Percentiles rank a stretch among this genome's conserved stretches.
These are phyloP conservation scores for Botrytis squamosa DNA, from an alignment of 2,329 filamentous ascomycete genomes.

Conservation along the genomic window DNA sequence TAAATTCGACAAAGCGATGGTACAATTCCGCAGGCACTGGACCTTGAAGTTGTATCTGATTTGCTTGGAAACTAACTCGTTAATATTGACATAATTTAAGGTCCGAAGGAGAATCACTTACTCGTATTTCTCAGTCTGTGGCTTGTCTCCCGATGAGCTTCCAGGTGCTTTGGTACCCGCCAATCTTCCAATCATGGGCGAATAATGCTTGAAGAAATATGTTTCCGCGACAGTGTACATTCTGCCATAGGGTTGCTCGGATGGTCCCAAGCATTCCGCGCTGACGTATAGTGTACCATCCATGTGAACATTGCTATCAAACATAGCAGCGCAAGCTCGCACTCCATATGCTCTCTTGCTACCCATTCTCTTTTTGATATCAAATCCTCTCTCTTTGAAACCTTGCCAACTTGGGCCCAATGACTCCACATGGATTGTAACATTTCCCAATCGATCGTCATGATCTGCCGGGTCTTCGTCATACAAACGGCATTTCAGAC, in stretches of 20 bases:
- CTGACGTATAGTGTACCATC: conserved; percentile 70
- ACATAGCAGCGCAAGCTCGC: conserved; percentile 63
- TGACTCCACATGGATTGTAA: conserved; percentile 63
- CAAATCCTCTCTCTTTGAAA: conserved; percentile 61
- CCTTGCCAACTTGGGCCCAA: conserved; percentile 68
- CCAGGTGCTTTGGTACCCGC: conserved; percentile 67
- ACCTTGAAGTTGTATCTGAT: conserved; percentile 82
- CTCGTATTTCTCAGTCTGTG: conserved; percentile 69
- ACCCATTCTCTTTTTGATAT: conserved; percentile 78
- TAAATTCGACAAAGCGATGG: conserved; percentile 91
- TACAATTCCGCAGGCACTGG: conserved; percentile 80
- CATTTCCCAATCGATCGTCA: conserved; percentile 85
- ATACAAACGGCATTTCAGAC: conserved; percentile 80
- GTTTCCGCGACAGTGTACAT: conserved; percentile 78
- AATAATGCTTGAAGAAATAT: conserved; percentile 79
- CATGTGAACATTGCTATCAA: conserved; percentile 63
- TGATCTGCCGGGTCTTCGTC: conserved; percentile 87
- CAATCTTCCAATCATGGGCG: conserved; percentile 81
- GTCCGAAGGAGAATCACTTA: conserved; percentile 44
- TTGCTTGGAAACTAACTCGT: conserved; percentile 76
- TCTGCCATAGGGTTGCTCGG: conserved; percentile 64
- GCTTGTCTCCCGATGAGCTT: conserved; percentile 53
- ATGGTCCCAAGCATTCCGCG: conserved; percentile 74
- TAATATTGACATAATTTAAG: conserved; percentile 18
- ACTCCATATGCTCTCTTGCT: conserved; percentile 84